phyloP scores from a whole-genome alignment of 345 rosid species.

The Gossypium herbaceum region DNA sequence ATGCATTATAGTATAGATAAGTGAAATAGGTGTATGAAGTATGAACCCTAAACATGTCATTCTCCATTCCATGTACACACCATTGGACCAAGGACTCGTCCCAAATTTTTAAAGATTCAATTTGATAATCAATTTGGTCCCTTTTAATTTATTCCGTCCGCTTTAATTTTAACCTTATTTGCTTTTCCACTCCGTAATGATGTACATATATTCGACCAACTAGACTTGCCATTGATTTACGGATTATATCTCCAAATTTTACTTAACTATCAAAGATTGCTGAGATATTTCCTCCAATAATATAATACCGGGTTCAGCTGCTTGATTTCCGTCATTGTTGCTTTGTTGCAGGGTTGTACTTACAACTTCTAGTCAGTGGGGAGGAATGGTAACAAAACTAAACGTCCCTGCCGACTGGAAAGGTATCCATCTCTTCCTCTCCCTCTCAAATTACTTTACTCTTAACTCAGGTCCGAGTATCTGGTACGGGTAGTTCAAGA shows the following conservation, averaged over 20 bases:
- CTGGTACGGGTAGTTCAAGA: not conserved
- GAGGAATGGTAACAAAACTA: conserved; percentile 73
- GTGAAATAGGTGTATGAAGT: not conserved
- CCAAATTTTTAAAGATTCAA: not conserved
- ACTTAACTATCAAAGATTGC: not conserved
- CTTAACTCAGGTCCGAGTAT: too few relatives aligned
- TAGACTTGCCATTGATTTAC: not conserved
- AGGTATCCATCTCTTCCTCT: conserved; percentile 38
- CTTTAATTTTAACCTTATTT: not conserved
- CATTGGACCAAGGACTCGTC: not conserved
- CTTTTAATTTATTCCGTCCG: not conserved
- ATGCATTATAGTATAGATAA: not conserved
- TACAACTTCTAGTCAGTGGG: conserved; percentile 78
- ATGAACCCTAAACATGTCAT: not conserved
- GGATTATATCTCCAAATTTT: not conserved
- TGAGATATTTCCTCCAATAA: not conserved
- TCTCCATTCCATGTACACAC: not conserved
- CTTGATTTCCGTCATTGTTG: conserved; percentile 8
- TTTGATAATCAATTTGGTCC: not conserved
- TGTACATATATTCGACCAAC: not conserved
- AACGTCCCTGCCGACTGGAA: conserved; percentile 93
- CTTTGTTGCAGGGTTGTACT: conserved; percentile 60
- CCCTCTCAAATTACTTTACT: conserved; percentile 10
- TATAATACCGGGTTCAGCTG: not conserved
- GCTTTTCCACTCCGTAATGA: not conserved